A percentile compares a stretch with the other conserved stretches of the same genome.
Evolutionary conservation across 2,329 filamentous ascomycete genomes (phyloP).

Genomic region (Fusarium sp.): DNA sequence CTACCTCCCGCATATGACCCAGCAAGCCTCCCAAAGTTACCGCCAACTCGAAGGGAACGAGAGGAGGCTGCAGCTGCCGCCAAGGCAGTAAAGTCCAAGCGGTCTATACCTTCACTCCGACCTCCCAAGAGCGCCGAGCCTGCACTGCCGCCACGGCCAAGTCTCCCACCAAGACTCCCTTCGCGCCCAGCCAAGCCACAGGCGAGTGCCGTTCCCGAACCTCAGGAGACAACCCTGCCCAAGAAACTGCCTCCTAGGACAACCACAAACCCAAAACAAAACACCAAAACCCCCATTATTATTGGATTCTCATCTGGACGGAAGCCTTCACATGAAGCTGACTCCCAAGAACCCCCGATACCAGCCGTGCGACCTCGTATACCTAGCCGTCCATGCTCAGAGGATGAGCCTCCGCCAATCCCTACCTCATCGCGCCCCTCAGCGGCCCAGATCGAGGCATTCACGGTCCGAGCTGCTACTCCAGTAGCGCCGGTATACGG

Average conservation of each 20-base stretch:
- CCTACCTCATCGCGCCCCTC: slow-evolving; percentile 66
- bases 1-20: slow-evolving; percentile 68
- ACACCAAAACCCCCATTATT: slow-evolving; percentile 24
- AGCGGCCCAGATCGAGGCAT: slow-evolving; percentile 62
- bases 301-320: slow-evolving; percentile 30
- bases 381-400: slow-evolving; percentile 27
- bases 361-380: slow-evolving; percentile 32
- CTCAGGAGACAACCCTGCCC: slow-evolving; percentile 17
- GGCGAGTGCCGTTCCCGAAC: slow-evolving; percentile 20
- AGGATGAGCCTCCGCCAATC: slow-evolving; percentile 63
- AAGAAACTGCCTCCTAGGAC: slow-evolving; percentile 33
- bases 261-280: slow-evolving; percentile 13
- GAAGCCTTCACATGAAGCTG: slow-evolving; percentile 6
- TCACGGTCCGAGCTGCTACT: slow-evolving; percentile 48
- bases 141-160: slow-evolving; percentile 50
- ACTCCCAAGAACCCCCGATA: slow-evolving; percentile 22
- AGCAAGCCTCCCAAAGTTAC: slow-evolving; percentile 68
- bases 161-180: slow-evolving; percentile 63
- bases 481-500: slow-evolving; percentile 45
- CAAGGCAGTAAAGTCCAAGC: slow-evolving; percentile 36
- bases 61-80: slow-evolving; percentile 55
- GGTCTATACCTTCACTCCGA: slow-evolving; percentile 27
- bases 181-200: slow-evolving; percentile 57
- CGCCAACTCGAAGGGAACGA: slow-evolving; percentile 65
- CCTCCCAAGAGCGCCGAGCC: slow-evolving; percentile 44